Base-by-base conservation (phyloP, 2,329 filamentous ascomycete genomes). In the Ophiosphaerella narmari region DNA sequence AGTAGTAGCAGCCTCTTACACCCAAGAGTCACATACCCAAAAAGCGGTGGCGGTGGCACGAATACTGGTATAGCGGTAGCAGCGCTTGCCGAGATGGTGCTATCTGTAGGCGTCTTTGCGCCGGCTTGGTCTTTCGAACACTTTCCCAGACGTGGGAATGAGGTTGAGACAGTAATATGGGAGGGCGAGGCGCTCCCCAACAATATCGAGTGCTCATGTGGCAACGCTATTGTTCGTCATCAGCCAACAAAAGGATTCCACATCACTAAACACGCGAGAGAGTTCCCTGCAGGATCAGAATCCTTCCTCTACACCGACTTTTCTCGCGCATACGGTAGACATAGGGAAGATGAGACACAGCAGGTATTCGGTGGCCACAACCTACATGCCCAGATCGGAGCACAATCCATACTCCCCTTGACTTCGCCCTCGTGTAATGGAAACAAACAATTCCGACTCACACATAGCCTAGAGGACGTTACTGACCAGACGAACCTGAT, bases 121-220 rank as follows among this genome's bases (percentile, higher is more conserved):
- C 76, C 77, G 2, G 77, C 74, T 5, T 78, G 77, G 77, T 72
- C 74, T 5, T 78, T 73, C 50, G 77, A 79, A 52, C 75, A 78
- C 46, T 79, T 78, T 33, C 56, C 61, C 12, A 46, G 48, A 2
- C 42, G 66, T 26, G 63, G 59, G 13, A 56, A 54, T 16, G 52
- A 38, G 3, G 57, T 74, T 5, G 71, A 75, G 37, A 53, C 50
- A 12, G 55, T 64, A 7, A 61, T 76, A 43, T 77, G 74, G 75
- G 59, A 71, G 12, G 74, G 72, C 0, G 14, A 21, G 4, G 26
- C 42, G 12, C 52, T 75, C 7, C 61, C 69, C 1, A 39, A 56
- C 2, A 48, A 59, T 12, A 34, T 71, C 0, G 38, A 59, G 5
- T 77, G 75, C 49, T 59, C 66, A 13, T 77, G 75, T 39, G 67